Base-by-base conservation (phyloP, 2,329 filamentous ascomycete species). In the Dothideomycetes sp. region DNA sequence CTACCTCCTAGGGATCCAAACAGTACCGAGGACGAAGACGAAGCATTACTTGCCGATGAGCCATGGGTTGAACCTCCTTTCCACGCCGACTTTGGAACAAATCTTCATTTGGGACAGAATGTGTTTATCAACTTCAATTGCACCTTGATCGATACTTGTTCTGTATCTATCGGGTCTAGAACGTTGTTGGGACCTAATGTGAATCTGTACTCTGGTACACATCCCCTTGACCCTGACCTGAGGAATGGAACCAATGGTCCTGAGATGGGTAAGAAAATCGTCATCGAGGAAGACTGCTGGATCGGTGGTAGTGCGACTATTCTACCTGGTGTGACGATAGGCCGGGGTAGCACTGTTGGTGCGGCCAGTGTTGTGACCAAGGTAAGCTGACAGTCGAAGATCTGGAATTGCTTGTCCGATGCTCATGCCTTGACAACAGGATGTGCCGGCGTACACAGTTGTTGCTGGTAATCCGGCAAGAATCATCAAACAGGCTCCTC, bases 351-450 rank as follows among this genome's bases (percentile, higher is more conserved):
- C 4, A 83, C 80, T 0, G 71, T 94, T 45, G 87, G 84, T 1
- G 86, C 87, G 1, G 84, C 82, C 1, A 85, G 80, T 56, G 84
- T 93, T 3, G 86, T 94, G 16, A 91, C 84, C 1, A 91, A 81
- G 64, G 70, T 23, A 10, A 35, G 43, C 33, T 5, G 1, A 4
- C 13, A 12, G 4, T 7, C 12, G 5, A n/a, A 11, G 12, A 13
- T 17, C 6, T n/a, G 22, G 17, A 4, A 4, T 16, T 38, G 17
- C 39, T 35, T 20, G 17, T 25, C 44, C 49, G 27, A 7, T 28
- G 11, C 17, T 28, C 2, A 34, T 16, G 15, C 10, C 1, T n/a
- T 11, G 11, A 12, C 11, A 4, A 12, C 16, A 65, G 63, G 69
- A 81, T 58, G 73, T 84, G n/a, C 70, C 76, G 4, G 69, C 73